Percentiles rank a stretch among this genome's conserved stretches.
Evolutionary conservation across 2,329 filamentous ascomycete species (phyloP).

Genomic region (Botrytis aclada): DNA sequence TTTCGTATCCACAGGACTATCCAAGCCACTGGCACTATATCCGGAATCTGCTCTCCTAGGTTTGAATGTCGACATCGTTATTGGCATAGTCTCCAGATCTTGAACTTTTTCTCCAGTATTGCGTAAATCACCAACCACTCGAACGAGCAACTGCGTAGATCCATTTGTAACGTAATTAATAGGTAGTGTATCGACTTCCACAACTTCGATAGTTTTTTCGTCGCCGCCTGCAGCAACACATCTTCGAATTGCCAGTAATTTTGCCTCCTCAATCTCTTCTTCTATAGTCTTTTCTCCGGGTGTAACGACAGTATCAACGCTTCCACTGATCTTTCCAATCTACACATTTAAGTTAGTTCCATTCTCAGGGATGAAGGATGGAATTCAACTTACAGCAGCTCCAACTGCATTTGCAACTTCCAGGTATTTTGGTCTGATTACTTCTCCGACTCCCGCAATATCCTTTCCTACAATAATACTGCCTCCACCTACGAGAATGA

Average conservation of each 20-base stretch:
- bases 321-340: conserved; percentile 35
- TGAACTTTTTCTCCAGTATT: conserved; percentile 24
- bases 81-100: conserved; percentile 14
- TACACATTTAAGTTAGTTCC: conserved; percentile 18
- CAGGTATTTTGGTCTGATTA: conserved; percentile 50
- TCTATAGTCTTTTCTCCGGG: conserved; percentile 28
- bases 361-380: not conserved
- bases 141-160: conserved; percentile 31
- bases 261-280: conserved; percentile 32
- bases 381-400: conserved; percentile 47
- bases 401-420: conserved; percentile 60
- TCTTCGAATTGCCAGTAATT: conserved; percentile 28
- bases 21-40: conserved; percentile 9
- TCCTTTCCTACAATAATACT: conserved; percentile 47
- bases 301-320: conserved; percentile 34
- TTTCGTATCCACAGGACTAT: conserved; percentile 23
- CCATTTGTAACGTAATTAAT: conserved; percentile 36
- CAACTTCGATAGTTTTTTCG: conserved; percentile 31
- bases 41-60: conserved; percentile 3
- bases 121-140: conserved; percentile 34
- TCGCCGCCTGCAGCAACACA: conserved; percentile 35
- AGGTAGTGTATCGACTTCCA: conserved; percentile 35
- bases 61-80: not conserved
- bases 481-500: conserved; percentile 58
- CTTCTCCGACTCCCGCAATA: conserved; percentile 49